Percentiles rank a stretch among this genome's conserved stretches.
These are phyloP conservation scores for Dendrostoma leiphaemia DNA, from an alignment of 2,329 filamentous ascomycete genomes.

Conservation along the genomic window DNA sequence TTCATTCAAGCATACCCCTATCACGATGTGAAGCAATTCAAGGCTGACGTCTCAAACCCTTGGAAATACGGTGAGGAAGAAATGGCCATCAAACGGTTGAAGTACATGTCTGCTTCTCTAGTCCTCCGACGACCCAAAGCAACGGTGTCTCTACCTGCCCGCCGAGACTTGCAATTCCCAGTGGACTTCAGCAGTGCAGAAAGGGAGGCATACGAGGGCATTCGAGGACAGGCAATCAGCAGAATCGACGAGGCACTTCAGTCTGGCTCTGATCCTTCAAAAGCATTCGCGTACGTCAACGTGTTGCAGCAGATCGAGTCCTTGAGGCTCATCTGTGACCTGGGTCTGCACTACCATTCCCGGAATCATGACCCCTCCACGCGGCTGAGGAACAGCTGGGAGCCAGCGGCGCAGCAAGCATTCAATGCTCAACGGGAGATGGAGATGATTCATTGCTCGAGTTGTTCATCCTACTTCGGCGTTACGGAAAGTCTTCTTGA, in stretches of 20 bases:
- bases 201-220: constrained; percentile 32
- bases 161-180: constrained; percentile 30
- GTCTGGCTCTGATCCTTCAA: constrained; percentile 10
- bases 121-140: constrained; percentile 38
- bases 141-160: constrained; percentile 36
- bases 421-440: constrained; percentile 34
- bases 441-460: constrained; percentile 24
- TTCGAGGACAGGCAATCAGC: constrained; percentile 26
- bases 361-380: constrained; percentile 23
- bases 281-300: constrained; percentile 33
- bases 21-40: constrained; percentile 34
- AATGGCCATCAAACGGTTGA: constrained; percentile 37
- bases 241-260: constrained; percentile 34
- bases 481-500: constrained; percentile 23
- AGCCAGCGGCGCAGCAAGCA: constrained; percentile 27
- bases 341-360: constrained; percentile 38
- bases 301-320: constrained; percentile 44
- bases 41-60: constrained; percentile 33
- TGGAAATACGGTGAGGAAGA: constrained; percentile 38
- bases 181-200: constrained; percentile 37
- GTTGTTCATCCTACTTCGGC: constrained; percentile 27
- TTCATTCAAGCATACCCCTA: constrained; percentile 44
- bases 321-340: constrained; percentile 44
- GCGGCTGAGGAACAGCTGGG: constrained; percentile 20
- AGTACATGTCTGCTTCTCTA: constrained; percentile 35